A percentile compares a stretch with the other conserved stretches of the same genome.
Evolutionary conservation across 257 asterid genomes (phyloP).

Genomic region (Salvia hispanica): DNA sequence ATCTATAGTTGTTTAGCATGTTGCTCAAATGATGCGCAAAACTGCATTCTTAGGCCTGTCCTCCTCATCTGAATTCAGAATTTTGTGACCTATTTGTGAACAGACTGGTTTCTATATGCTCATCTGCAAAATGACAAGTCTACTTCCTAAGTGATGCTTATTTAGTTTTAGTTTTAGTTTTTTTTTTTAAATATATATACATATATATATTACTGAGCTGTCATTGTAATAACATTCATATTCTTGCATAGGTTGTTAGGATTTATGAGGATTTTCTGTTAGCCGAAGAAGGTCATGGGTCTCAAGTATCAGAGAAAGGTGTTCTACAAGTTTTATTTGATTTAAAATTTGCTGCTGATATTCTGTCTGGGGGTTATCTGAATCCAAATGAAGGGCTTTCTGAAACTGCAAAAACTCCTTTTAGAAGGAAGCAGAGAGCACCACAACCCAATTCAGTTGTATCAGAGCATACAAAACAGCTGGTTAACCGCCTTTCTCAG

Average conservation of each 20-base stretch:
- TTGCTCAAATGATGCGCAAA: conserved; percentile 3
- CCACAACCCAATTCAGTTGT: conserved; percentile 53
- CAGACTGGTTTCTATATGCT: conserved; percentile 23
- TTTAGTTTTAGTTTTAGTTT: not conserved
- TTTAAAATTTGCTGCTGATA: conserved; percentile 80
- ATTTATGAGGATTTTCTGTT: conserved; percentile 73
- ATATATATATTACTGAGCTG: conserved; percentile 23
- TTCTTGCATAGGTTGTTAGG: conserved; percentile 59
- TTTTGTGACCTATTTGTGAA: not conserved
- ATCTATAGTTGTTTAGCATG: conserved; percentile 15
- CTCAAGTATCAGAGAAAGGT: conserved; percentile 84
- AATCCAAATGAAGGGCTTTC: conserved; percentile 53
- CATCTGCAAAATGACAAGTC: not conserved
- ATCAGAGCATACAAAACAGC: conserved; percentile 56
- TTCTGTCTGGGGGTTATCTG: conserved; percentile 74
- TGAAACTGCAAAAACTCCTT: conserved; percentile 55
- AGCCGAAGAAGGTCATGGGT: conserved; percentile 49
- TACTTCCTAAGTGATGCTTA: conserved; percentile 4
- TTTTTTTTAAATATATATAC: no score
- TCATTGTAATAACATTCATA: conserved; percentile 28
- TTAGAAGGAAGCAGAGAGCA: conserved; percentile 70
- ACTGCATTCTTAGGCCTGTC: conserved; percentile 2
- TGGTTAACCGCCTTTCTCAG: conserved; percentile 66
- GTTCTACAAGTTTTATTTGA: conserved; percentile 84
- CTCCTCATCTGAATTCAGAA: not conserved